Base-by-base conservation (phyloP, 306 rosid species). In the Prunus padus region DNA sequence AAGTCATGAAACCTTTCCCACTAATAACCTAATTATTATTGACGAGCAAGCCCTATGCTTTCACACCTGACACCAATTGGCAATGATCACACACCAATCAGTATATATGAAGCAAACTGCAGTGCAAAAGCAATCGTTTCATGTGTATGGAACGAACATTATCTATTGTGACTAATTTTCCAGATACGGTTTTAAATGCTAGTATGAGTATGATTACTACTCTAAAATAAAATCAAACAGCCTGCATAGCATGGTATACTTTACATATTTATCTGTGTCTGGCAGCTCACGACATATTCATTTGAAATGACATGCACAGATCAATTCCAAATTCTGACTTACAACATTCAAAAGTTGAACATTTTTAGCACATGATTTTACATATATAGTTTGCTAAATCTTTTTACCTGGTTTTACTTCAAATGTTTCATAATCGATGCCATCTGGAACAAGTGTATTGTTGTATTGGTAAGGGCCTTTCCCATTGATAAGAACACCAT, bases 401-500 rank as follows among this genome's bases (percentile, higher is more conserved):
- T 42, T 71, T 65, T 74, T 75, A 94, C 98, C 97, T 81, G 96
- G 97, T 22, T 87, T 84, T 64, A 94, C 98, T 3, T 88, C 91
- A 80, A 94, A 64, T 28, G 85, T 86, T 84, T 86, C 96, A 20
- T 77, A 87, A 31, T 84, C 97, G 69, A 94, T 92, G 80, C 92
- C 95, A 26, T 92, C 96, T 1, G 91, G 85, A 72, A 94, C 98
- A 81, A 94, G 90, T 1, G 97, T 94, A 50, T 83, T 88, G 18
- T 91, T 94, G 55, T 94, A 94, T 87, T 88, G 78, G 72, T 83
- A 94, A 45, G 98, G 98, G 40, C 98, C 98, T 78, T 94, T 94
- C 20, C 97, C 98, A n/a, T 94, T 94, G 70, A 94, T 92, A 61
- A 94, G 98, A 84, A 94, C 98, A 45, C 98, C 98, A 79, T 94